Base-by-base conservation (phyloP, 495 filamentous ascomycete genomes). In the Rostrohypoxylon terebratum region DNA sequence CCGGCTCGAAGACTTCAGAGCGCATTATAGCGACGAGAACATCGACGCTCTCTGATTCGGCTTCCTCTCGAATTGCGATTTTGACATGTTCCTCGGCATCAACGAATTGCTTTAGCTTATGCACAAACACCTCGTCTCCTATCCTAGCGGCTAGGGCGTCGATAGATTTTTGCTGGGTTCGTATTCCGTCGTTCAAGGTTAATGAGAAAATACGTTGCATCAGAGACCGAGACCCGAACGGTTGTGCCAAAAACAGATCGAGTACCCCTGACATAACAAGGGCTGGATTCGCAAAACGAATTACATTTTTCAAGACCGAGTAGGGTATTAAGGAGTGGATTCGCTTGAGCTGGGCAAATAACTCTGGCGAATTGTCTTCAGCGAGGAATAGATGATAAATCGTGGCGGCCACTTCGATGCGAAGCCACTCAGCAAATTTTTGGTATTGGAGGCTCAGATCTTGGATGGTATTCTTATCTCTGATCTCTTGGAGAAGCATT, bases 361-460 rank as follows among this genome's bases (percentile, higher is more conserved):
- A 77, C 72, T 99, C 96, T 7, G 94, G 93, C 2, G 94, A 97
- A 79, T 99, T 99, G 77, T 99, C 96, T 78, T 99, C 96, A 38
- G 96, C 96, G 44, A 99, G 87, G 86, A 99, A 99, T 33, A 99
- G 83, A 79, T 99, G 96, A 78, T 99, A 99, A 38, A 99, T 88
- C 13, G 96, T 98, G 21, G 96, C 96, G 6, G 96, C 96, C 45
- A 99, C 91, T 80, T 99, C 96, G 75, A 99, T 99, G 28, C 96
- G 90, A 54, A 98, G 84, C 96, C 96, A 99, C 80, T 99, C 96
- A 28, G 95, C 95, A 76, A 99, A 99, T 76, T 98, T 98, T 74
- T 96, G 92, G 78, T 98, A 99, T 78, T 98, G 94, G 28, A 96
- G 88, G 74, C 91, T 94, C 21, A 99, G 86, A 70, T 98, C 94